Percentiles rank a stretch among this genome's conserved stretches.
These are phyloP conservation scores for Rugonectria rugulosa DNA, from an alignment of 2,329 filamentous ascomycete species.

Conservation along the genomic window DNA sequence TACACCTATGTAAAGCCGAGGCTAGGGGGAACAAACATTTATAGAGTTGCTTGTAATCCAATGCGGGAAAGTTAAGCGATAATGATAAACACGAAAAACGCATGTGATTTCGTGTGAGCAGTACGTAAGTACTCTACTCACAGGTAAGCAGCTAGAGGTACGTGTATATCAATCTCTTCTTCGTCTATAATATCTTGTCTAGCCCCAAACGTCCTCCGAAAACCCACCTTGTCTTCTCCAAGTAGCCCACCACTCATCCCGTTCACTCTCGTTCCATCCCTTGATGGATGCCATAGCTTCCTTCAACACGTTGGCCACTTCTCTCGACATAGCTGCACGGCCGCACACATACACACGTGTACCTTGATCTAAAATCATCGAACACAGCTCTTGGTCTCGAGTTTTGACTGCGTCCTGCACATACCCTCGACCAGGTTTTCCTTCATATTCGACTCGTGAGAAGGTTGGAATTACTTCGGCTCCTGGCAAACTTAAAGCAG, in stretches of 20 bases:
- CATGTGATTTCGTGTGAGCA: too few species aligned
- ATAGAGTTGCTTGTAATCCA: too few species aligned
- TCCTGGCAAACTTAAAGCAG: neutral
- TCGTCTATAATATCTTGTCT: too few species aligned
- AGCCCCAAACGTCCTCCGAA: slow-evolving; percentile 11
- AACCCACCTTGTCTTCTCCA: slow-evolving; percentile 2
- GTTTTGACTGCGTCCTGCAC: slow-evolving; percentile 7
- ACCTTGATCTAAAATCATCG: slow-evolving; percentile 1
- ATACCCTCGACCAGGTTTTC: slow-evolving; percentile 7
- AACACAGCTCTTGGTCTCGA: neutral
- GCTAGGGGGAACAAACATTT: too few species aligned
- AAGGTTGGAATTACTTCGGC: slow-evolving; percentile 1
- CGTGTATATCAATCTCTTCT: too few species aligned
- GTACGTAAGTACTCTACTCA: too few species aligned
- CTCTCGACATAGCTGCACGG: slow-evolving; percentile 11
- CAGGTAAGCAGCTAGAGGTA: too few species aligned
- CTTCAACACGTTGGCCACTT: slow-evolving; percentile 1
- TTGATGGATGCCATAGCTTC: neutral
- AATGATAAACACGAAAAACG: too few species aligned
- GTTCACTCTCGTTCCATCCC: neutral
- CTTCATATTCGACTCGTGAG: slow-evolving; percentile 4
- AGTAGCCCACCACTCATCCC: neutral
- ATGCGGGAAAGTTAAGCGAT: too few species aligned
- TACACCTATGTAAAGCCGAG: too few species aligned
- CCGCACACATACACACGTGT: slow-evolving; percentile 12